Conservation (phyloP, 108 stramenopile genomes). For the Skeletonema marinoi region DNA sequence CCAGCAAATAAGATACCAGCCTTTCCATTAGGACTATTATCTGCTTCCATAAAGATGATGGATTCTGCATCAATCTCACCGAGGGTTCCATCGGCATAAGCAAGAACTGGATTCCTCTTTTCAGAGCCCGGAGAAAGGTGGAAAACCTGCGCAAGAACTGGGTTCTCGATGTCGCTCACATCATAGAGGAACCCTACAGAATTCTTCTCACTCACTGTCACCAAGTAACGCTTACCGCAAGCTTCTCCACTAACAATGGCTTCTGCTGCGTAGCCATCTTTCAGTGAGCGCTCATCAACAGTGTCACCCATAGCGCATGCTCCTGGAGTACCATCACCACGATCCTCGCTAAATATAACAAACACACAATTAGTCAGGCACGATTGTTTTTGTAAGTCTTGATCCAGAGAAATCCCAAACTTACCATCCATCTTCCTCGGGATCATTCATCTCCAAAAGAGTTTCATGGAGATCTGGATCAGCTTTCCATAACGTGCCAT, state of each 20-base stretch:
- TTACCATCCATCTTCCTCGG: conserved; percentile 39
- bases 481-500: conserved; percentile 21
- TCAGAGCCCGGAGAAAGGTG: conserved; percentile 52
- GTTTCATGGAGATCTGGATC: conserved; percentile 39
- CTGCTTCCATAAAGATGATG: conserved; percentile 38
- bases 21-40: conserved; percentile 44
- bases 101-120: conserved; percentile 36
- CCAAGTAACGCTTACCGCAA: conserved; percentile 34
- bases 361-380: background rate
- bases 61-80: conserved; percentile 55
- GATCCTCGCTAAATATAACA: conserved; percentile 28
- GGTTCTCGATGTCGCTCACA: conserved; percentile 35
- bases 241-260: conserved; percentile 32
- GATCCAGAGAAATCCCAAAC: background rate
- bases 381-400: background rate
- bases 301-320: conserved; percentile 43
- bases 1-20: conserved; percentile 53
- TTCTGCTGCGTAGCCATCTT: conserved; percentile 43
- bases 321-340: conserved; percentile 44
- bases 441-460: conserved; percentile 51
- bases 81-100: conserved; percentile 48
- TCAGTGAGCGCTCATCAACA: conserved; percentile 39
- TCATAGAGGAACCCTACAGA: conserved; percentile 48
- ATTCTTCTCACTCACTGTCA: conserved; percentile 46
- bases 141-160: conserved; percentile 35